Evolutionary conservation across 345 rosid genomes (phyloP).

Genomic region (Syzygium oleosum): DNA sequence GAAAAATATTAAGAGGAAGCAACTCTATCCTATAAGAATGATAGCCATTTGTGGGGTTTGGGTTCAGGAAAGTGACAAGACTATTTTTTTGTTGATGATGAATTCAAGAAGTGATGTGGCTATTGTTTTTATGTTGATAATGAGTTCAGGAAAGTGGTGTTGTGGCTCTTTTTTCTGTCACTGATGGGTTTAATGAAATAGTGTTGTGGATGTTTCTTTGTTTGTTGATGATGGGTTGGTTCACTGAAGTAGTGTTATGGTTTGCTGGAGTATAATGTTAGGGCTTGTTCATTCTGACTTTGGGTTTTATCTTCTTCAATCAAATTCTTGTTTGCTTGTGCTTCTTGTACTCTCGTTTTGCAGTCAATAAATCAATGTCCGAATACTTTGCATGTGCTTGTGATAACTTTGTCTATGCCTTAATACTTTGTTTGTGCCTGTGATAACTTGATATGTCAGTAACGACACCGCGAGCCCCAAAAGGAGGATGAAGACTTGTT

Average conservation of each 20-base stretch:
- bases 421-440: too few species aligned
- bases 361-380: constrained; percentile 52
- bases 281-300: too few species aligned
- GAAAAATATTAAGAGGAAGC: background rate
- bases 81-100: too few species aligned
- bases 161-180: background rate
- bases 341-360: constrained; percentile 51
- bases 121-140: too few species aligned
- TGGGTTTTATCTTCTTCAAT: constrained; percentile 12
- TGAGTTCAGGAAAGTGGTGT: fast-evolving
- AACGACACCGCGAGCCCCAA: background rate
- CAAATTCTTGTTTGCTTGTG: constrained; percentile 44
- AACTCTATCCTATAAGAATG: too few species aligned
- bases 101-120: too few species aligned
- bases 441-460: background rate
- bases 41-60: too few species aligned
- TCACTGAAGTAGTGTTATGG: background rate
- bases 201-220: too few species aligned
- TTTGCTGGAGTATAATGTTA: background rate
- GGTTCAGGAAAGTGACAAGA: too few species aligned
- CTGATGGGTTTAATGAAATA: background rate
- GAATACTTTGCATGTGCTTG: background rate
- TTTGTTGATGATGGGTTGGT: background rate
- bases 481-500: background rate
- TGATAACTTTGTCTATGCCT: too few species aligned